A percentile compares a stretch with the other conserved stretches of the same genome.
Evolutionary conservation across 2,329 filamentous ascomycete species (phyloP).

Genomic region (Penicillium fuscoglaucum): DNA sequence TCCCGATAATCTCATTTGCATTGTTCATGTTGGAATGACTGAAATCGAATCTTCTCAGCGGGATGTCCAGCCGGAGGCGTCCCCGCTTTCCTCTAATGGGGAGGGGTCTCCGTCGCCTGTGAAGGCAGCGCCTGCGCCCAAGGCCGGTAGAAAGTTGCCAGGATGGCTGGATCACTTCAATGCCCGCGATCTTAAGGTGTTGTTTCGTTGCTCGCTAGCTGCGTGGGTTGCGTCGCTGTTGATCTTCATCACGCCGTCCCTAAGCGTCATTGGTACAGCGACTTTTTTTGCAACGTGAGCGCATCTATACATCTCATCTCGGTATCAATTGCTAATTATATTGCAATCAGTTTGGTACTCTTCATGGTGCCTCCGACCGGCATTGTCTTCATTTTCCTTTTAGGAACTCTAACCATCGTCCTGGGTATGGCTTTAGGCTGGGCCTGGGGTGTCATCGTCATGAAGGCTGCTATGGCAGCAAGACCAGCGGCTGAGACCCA

Average conservation of each 20-base stretch:
- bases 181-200: conserved; percentile 47
- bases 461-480: conserved; percentile 51
- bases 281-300: conserved; percentile 47
- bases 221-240: conserved; percentile 50
- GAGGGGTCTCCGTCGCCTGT: conserved; percentile 8
- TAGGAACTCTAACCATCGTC: conserved; percentile 46
- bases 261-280: conserved; percentile 45
- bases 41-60: conserved; percentile 12
- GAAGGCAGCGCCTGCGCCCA: conserved; percentile 7
- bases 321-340: conserved; percentile 14
- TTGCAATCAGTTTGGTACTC: conserved; percentile 36
- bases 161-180: conserved; percentile 49
- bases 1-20: not conserved
- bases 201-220: conserved; percentile 51
- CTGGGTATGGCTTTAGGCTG: conserved; percentile 51
- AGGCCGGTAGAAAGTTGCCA: conserved; percentile 25
- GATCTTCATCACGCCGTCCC: conserved; percentile 49
- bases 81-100: conserved; percentile 11
- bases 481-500: conserved; percentile 44
- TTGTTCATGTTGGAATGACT: not conserved
- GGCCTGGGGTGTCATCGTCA: conserved; percentile 53
- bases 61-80: not conserved
- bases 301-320: not conserved
- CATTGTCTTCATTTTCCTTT: conserved; percentile 50
- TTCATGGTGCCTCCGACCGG: conserved; percentile 50